Conservation (phyloP, 441 rosid genomes). For the Capsella rubella region DNA sequence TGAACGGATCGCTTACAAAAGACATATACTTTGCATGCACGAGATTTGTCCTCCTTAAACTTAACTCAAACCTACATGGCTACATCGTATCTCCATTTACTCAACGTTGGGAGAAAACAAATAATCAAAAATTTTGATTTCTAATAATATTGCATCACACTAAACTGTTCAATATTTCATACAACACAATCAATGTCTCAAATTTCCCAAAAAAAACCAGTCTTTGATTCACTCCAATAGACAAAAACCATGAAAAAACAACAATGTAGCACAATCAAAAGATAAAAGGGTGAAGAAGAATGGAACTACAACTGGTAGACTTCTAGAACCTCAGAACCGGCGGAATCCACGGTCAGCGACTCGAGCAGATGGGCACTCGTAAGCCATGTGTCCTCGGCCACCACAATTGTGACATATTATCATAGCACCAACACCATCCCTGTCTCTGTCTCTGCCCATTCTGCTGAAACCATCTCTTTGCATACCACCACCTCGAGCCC, state of each 20-base stretch:
- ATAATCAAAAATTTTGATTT: not conserved
- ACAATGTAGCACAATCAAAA: not conserved
- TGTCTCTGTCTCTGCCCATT: slow-evolving; percentile 43
- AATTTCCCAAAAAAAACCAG: slow-evolving; percentile 10
- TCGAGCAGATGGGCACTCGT: slow-evolving; percentile 52
- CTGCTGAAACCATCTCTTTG: slow-evolving; percentile 39
- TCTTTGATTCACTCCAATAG: slow-evolving; percentile 8
- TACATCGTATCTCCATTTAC: not conserved
- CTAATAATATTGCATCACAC: slow-evolving; percentile 10
- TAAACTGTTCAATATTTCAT: slow-evolving; percentile 19
- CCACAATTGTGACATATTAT: slow-evolving; percentile 54
- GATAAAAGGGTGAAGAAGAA: slow-evolving; percentile 28
- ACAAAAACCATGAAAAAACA: slow-evolving; percentile 10
- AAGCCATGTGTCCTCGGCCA: slow-evolving; percentile 53
- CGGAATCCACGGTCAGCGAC: slow-evolving; percentile 44
- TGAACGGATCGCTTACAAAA: not conserved
- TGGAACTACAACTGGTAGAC: not conserved
- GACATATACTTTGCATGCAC: slow-evolving; percentile 8
- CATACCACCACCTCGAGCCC: slow-evolving; percentile 39
- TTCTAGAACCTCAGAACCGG: slow-evolving; percentile 40
- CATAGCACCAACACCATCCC: slow-evolving; percentile 42
- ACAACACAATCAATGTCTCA: slow-evolving; percentile 30
- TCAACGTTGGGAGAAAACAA: not conserved
- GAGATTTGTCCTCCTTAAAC: not conserved
- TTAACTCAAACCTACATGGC: not conserved